Evolutionary conservation across 192 early-diverging fungal species (phyloP).

Genomic region (Backusella mclennaniae): DNA sequence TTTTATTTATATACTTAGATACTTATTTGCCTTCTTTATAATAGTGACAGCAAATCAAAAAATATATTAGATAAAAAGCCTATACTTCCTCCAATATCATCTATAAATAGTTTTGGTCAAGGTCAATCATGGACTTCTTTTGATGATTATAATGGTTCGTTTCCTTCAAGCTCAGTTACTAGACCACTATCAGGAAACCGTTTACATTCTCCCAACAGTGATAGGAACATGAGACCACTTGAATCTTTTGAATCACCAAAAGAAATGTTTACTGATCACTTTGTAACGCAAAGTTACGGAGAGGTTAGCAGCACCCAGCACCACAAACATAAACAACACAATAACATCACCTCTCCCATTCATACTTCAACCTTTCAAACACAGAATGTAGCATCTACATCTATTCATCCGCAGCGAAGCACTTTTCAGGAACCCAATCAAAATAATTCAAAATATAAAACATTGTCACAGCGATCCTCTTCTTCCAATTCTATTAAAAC

Average conservation of each 20-base stretch:
- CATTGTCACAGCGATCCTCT: background rate
- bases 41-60: background rate
- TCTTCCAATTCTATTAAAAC: conserved; percentile 3
- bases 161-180: background rate
- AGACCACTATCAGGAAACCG: background rate
- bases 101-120: background rate
- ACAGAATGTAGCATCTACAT: background rate
- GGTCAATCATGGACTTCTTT: background rate
- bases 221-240: background rate
- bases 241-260: conserved; percentile 1
- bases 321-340: background rate
- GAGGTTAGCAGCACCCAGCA: background rate
- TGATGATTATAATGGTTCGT: background rate
- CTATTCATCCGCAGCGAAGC: background rate
- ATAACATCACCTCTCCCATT: background rate
- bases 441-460: background rate
- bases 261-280: background rate
- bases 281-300: background rate
- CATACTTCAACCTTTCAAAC: background rate
- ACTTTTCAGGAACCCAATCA: background rate
- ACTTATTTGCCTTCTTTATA: background rate
- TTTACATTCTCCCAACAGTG: background rate
- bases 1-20: background rate
- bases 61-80: background rate
- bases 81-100: conserved; percentile 10